Conservation (phyloP, 495 filamentous ascomycete genomes). For the Lasiosphaeria hispida region DNA sequence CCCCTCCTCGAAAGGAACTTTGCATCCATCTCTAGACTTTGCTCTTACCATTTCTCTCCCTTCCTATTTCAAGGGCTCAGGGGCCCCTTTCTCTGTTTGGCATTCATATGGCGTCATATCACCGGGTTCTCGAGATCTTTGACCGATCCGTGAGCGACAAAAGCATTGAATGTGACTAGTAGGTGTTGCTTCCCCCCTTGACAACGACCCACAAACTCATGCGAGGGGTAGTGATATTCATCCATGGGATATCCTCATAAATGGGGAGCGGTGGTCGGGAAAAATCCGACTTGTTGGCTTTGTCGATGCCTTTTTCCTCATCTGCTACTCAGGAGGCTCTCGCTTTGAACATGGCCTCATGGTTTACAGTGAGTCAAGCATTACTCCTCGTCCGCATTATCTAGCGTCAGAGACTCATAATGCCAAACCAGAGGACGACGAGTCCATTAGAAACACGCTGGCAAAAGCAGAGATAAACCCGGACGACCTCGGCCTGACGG, state of each 20-base stretch:
- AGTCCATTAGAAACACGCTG: conserved; percentile 32
- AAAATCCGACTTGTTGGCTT: conserved; percentile 42
- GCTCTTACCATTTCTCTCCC: not conserved
- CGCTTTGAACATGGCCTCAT: conserved; percentile 41
- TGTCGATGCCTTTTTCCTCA: conserved; percentile 43
- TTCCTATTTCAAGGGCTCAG: too few relatives aligned
- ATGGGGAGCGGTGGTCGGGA: conserved; percentile 39
- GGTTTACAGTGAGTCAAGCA: conserved; percentile 35
- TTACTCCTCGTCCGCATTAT: not conserved
- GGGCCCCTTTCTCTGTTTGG: not conserved
- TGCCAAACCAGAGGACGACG: conserved; percentile 36
- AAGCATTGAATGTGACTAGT: conserved; percentile 40
- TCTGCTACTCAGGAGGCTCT: conserved; percentile 39
- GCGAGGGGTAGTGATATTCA: conserved; percentile 34
- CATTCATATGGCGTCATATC: conserved; percentile 43
- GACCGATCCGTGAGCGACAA: conserved; percentile 37
- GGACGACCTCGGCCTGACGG: conserved; percentile 19
- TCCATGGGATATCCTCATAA: conserved; percentile 42
- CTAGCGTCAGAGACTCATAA: not conserved
- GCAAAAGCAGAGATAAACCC: conserved; percentile 18
- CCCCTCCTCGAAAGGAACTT: not conserved
- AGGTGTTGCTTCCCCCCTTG: conserved; percentile 3
- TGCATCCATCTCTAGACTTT: not conserved
- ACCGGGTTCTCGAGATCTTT: conserved; percentile 40
- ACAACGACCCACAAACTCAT: not conserved